Evolutionary conservation across 129 eudicot species (phyloP), one percentile per base, ranked within the genome.

Genomic region (Artemisia annua): DNA sequence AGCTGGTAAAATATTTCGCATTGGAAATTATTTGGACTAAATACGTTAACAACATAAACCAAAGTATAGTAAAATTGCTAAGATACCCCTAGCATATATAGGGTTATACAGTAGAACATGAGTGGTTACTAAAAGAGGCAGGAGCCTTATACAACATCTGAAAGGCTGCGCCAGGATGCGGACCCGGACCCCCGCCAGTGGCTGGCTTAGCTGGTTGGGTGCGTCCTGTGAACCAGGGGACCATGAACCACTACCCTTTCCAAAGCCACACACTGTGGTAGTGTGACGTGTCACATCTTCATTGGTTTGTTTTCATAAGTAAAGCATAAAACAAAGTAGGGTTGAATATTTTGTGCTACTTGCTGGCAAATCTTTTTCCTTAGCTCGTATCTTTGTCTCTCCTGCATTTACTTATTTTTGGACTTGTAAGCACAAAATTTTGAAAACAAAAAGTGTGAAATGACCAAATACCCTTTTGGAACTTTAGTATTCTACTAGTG

Each of bases 221-320:
- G 66, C 54, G 66, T 73, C 26, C 1, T 66, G 76, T 77, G 81
- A 69, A 15, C 71, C 70, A 77, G 76, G 76, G 81, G 81, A 77
- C 81, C 76, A 70, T 70, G 81, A 68, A 48, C 68, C 58, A 30
- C 28, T 3, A 60, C 71, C 24, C 68, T 32, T 68, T 61, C 55
- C 80, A 59, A 59, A 59, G 69, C 80, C 76, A 64, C 64, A 63
- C 75, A 74, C n/a, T 26, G 58, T 26, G 14, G 46, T 9, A 14
- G 30, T 60, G 28, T 35, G 76, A 77, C 76, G 46, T 77, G 81
- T 61, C 35, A 3, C 17, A 20, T 50, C n/a, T 0, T n/a, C 9
- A 26, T 53, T 78, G 35, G 71, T 15, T 39, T 17, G 11, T 9
- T 77, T 52, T 10, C 67, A 35, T 44, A 44, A 44, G 57, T 39